Base-by-base conservation (phyloP, 371 early-diverging fungal genomes). In the Dinochytrium kinnereticum region DNA sequence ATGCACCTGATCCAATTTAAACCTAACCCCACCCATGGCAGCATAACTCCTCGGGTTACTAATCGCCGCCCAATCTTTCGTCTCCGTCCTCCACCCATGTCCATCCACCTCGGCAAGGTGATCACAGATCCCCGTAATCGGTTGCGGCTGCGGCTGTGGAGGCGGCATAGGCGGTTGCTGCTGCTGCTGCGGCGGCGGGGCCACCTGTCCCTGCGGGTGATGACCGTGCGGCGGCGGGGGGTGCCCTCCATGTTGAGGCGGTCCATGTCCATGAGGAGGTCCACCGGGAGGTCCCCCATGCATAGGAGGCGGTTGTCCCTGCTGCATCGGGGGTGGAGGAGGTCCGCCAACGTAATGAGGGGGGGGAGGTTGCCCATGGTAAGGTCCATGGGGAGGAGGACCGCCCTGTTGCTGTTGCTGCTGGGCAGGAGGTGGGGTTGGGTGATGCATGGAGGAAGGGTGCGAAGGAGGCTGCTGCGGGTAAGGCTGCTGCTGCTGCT, bases 41-140 rank as follows among this genome's bases (percentile, higher is more conserved):
- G 65, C 30, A 59, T 59, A 77, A 67, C n/a, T 33, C 40, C 70
- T 74, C 17, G 78, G 81, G 49, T 85, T 85, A 59, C 76, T 82
- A 3, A 81, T 72, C 0, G 84, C 91, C 85, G 93, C 89, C 96
- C 96, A 96, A 86, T 96, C 96, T 13, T 84, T 76, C 17, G 95
- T 95, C 82, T 96, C 96, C n/a, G 89, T 90, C 80, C 93, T 94
- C 85, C 91, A 82, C 66, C 88, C 90, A 19, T 95, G 95, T 26
- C 94, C 91, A 36, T 80, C 89, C 39, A 95, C 94, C 0, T 91
- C 92, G 75, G 94, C 95, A 64, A 95, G 86, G 36, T 61, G 61
- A 75, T 95, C 95, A 74, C 91, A 90, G 61, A 92, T 84, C 57
- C 88, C 86, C 33, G 86, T 86, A 10, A 28, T 34, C 51, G 26